Evolutionary conservation across 1,139 yeast species (phyloP), one percentile per base, ranked within the genome.

Genomic region (Arxiozyma telluris): DNA sequence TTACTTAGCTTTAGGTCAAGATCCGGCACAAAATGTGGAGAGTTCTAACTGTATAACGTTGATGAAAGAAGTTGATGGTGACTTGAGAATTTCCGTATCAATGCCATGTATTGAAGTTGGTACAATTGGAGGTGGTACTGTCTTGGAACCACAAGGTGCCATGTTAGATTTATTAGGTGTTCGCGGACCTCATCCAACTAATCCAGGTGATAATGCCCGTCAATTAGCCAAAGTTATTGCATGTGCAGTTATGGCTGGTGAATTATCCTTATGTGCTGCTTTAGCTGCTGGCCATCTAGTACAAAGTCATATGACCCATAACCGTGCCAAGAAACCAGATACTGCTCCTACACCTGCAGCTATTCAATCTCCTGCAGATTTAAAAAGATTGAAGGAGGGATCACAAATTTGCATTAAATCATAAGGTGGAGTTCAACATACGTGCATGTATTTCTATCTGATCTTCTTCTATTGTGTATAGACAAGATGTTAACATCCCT

Each of bases 61-160:
- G 61, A 90, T 94, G 95, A 84, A 86, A 67, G 89, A 87, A 66
- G 79, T 80, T 50, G 76, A 77, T 47, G 98, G 96, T 27, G 91
- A 90, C 67, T 79, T 94, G 65, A 84, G 81, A 60, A 86, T 94
- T 52, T 87, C 96, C 4, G 98, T 93, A 21, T 88, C 98, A 8
- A 94, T 94, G 99, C 99, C 99, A 39, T 89, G 95, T 39, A 90
- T 94, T 63, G 99, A 94, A 74, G 98, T 94, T 48, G 99, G 99
- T 59, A 94, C 99, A 3, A 91, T 94, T 71, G 99, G 99, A 58
- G 99, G 99, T 59, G 99, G 99, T 68, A 94, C 99, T 12, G 88
- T 94, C 58, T 79, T 94, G 63, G 98, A 88, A 67, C 97, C 99
- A 44, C 99, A 94, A 75, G 87, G 91, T 50, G 90, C 98, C 30